These are phyloP conservation scores for Nitzschia inconspicua DNA, from an alignment of 108 stramenopile genomes.

Conservation along the genomic window DNA sequence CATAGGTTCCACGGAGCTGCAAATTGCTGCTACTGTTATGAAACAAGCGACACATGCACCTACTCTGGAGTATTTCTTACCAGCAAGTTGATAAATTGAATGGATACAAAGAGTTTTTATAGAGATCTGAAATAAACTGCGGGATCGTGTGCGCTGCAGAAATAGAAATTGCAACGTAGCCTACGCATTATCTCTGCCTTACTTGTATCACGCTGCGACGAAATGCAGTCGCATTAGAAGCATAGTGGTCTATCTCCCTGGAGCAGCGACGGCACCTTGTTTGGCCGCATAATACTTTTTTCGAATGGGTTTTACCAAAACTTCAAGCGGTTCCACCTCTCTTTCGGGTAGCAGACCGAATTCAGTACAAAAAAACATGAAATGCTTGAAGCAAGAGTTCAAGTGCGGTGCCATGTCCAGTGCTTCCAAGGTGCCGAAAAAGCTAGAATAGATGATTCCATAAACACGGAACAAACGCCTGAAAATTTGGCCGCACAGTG, in stretches of 20 bases:
- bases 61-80: too few species aligned
- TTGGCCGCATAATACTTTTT: constrained; percentile 84
- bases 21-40: too few species aligned
- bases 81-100: too few species aligned
- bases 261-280: constrained; percentile 29
- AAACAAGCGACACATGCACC: too few species aligned
- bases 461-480: constrained; percentile 87
- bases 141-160: too few species aligned
- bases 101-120: too few species aligned
- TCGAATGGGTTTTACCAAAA: constrained; percentile 84
- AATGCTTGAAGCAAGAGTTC: constrained; percentile 91
- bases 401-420: constrained; percentile 89
- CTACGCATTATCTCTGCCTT: too few species aligned
- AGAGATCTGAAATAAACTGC: too few species aligned
- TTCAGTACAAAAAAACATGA: constrained; percentile 92
- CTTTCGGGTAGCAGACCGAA: constrained; percentile 86
- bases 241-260: constrained; percentile 15
- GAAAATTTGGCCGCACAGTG: constrained; percentile 85
- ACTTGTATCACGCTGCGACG: too few species aligned
- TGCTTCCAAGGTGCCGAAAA: constrained; percentile 88
- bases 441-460: constrained; percentile 86
- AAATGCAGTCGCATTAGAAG: too few species aligned
- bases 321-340: constrained; percentile 86
- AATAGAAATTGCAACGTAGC: too few species aligned
- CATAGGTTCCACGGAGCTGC: too few species aligned